Base-by-base conservation (phyloP, 2,329 filamentous ascomycete genomes). In the Rutstroemia sp. region DNA sequence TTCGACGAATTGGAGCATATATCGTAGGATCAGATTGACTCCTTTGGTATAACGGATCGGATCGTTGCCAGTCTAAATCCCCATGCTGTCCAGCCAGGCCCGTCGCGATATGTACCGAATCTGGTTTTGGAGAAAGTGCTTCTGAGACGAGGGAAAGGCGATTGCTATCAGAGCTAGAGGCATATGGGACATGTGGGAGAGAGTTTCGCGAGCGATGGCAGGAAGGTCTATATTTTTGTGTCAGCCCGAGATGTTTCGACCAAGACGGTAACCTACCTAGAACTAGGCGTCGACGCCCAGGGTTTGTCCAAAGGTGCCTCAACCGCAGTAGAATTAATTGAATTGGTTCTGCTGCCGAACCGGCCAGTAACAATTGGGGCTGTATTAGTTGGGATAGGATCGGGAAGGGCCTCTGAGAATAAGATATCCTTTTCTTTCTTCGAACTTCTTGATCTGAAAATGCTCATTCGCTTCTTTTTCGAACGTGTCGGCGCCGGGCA, bases 121-220 rank as follows among this genome's bases (percentile, higher is more conserved):
- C 59, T 21, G 49, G 58, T 45, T 44, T 44, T 12, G 60, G 60
- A 14, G 65, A 61, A 10, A 60, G 60, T 1, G 53, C 39, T 56
- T 67, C 64, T 12, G 61, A 54, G 21, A 67, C 65, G 21, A 65
- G 60, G 7, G 66, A 67, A n/a, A 68, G 58, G 57, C 65, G 58
- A 23, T 57, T 51, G 53, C 60, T 57, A 51, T 47, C 44, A 47
- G 25, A 45, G 48, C 61, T 58, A 3, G 55, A 51, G n/a, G 48
- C 16, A 34, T 57, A 56, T 17, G 63, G 52, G 12, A 62, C 51
- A 45, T 64, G 60, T 25, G 63, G 60, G 25, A 67, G 51, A 16
- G 65, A 64, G 52, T 59, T 62, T 47, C 65, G 63, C 4, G 58
- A 60, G 44, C 39, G 53, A 17, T 56, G 53, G 27, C 34, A 51